A percentile compares a stretch with the other conserved stretches of the same genome.
Conservation (phyloP, 805 yeast genomes). For the Candida ortonii region DNA sequence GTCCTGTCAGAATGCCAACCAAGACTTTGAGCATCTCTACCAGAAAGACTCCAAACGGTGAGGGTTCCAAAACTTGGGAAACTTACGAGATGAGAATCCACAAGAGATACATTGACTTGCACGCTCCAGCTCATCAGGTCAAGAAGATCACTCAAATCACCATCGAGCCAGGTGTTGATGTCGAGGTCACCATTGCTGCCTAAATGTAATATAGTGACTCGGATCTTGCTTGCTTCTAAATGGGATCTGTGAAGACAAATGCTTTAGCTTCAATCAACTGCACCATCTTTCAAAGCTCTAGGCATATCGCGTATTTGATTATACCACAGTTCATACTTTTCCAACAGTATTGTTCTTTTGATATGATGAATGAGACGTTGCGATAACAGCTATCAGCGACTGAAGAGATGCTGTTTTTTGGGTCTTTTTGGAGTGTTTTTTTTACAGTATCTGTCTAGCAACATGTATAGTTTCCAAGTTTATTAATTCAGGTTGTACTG, state of each 20-base stretch:
- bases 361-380: constrained; percentile 46
- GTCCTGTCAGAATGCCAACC: constrained; percentile 99
- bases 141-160: constrained; percentile 97
- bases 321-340: constrained; percentile 30
- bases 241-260: background rate
- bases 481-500: too few relatives aligned
- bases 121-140: constrained; percentile 91
- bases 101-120: constrained; percentile 98
- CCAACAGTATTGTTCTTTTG: constrained; percentile 12
- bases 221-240: background rate
- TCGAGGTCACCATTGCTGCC: constrained; percentile 88
- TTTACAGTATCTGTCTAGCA: too few relatives aligned
- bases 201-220: constrained; percentile 35
- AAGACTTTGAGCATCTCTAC: constrained; percentile 96
- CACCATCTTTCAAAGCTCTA: constrained; percentile 40
- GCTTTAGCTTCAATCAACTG: constrained; percentile 1
- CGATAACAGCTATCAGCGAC: constrained; percentile 61
- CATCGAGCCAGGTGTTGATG: constrained; percentile 99
- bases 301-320: constrained; percentile 55
- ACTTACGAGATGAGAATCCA: constrained; percentile 99
- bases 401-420: too few relatives aligned
- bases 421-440: too few relatives aligned
- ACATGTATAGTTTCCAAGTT: too few relatives aligned
- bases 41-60: constrained; percentile 99
- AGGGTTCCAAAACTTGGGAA: constrained; percentile 99